These are phyloP conservation scores for Crotalaria pallida DNA, from an alignment of 306 rosid species.

Conservation along the genomic window DNA sequence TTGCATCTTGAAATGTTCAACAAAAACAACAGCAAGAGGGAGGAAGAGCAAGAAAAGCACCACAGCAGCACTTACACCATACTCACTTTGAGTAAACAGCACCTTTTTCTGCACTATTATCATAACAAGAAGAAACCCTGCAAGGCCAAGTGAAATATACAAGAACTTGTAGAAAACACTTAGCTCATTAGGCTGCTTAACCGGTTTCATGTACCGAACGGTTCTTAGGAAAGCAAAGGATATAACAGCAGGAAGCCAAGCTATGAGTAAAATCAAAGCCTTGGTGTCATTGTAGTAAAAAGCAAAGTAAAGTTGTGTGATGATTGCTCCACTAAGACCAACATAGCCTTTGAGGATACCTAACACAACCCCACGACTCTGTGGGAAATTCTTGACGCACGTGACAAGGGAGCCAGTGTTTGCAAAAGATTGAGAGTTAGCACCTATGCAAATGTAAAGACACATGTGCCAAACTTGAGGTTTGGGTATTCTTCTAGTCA, in stretches of 20 bases:
- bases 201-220: conserved; percentile 41
- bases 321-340: conserved; percentile 71
- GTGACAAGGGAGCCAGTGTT: conserved; percentile 74
- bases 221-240: conserved; percentile 50
- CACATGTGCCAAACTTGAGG: conserved; percentile 70
- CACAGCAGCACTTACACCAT: conserved; percentile 37
- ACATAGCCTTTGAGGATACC: conserved; percentile 64
- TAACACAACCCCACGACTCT: conserved; percentile 50
- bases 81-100: conserved; percentile 36
- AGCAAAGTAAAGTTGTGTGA: conserved; percentile 58
- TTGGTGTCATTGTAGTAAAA: conserved; percentile 46
- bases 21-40: conserved; percentile 44
- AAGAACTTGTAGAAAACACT: conserved; percentile 54
- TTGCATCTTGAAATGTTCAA: conserved; percentile 36
- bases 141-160: conserved; percentile 54
- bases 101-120: conserved; percentile 40
- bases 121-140: conserved; percentile 51
- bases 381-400: conserved; percentile 69
- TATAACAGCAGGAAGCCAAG: conserved; percentile 66
- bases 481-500: conserved; percentile 30
- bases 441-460: conserved; percentile 56
- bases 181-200: conserved; percentile 36
- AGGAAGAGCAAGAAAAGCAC: conserved; percentile 51
- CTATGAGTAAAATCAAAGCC: conserved; percentile 49
- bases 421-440: conserved; percentile 65